Conservation (phyloP, 1,284 basidiomycete genomes). For the Quambalaria eucalypti region DNA sequence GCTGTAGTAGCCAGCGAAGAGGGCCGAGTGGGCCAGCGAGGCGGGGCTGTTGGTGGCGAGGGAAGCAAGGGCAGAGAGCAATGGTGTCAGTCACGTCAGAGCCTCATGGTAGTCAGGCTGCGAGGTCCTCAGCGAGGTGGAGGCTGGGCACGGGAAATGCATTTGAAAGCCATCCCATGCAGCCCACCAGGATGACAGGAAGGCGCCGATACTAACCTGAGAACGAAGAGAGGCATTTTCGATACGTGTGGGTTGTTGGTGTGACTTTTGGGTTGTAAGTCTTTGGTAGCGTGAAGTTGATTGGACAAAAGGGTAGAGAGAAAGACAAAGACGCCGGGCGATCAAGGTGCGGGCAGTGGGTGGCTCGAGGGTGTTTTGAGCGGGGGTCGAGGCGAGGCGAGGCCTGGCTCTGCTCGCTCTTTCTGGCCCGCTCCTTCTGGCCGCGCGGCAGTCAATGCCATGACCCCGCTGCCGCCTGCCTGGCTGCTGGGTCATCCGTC, state of each 20-base stretch:
- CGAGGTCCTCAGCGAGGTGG: no score
- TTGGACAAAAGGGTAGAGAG: neutral
- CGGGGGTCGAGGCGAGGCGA: no score
- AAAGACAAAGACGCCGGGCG: neutral
- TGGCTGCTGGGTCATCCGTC: no score
- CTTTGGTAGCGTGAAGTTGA: no score
- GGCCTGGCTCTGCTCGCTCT: no score
- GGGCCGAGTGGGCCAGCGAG: constrained; percentile 45
- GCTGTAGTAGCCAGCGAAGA: constrained; percentile 29
- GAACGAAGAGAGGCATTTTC: constrained; percentile 45
- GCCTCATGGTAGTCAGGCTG: no score
- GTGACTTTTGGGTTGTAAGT: neutral
- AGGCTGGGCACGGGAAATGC: neutral
- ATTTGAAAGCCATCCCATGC: neutral
- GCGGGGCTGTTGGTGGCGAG: constrained; percentile 18
- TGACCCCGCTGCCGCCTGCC: no score
- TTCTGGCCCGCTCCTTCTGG: no score
- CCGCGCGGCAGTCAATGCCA: no score
- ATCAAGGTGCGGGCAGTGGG: neutral
- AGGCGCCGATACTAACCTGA: constrained; percentile 19
- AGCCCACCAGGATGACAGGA: neutral
- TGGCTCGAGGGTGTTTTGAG: no score
- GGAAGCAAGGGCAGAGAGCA: neutral
- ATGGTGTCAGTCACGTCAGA: neutral
- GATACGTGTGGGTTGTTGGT: neutral